Conservation (phyloP, 164 flowering plant genomes). For the Stephania japonica region DNA sequence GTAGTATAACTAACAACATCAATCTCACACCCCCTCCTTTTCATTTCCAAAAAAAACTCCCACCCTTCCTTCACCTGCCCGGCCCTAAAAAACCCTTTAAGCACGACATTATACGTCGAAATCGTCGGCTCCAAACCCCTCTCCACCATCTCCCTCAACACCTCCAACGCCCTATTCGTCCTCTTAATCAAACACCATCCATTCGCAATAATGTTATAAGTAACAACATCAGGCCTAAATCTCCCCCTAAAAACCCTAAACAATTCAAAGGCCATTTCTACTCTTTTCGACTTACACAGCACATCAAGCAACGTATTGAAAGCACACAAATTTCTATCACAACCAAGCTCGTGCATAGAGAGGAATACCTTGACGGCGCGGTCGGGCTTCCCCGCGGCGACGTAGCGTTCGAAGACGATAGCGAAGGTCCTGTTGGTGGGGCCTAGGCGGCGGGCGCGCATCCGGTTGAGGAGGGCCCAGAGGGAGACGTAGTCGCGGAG, state of each 20-base stretch:
- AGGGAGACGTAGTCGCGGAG: slow-evolving; percentile 48
- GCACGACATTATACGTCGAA: slow-evolving; percentile 60
- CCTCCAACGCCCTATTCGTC: slow-evolving; percentile 57
- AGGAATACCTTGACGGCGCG: slow-evolving; percentile 66
- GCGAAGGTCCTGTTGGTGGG: slow-evolving; percentile 69
- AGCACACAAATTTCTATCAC: slow-evolving; percentile 57
- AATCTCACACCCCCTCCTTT: slow-evolving; percentile 58
- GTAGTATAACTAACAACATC: slow-evolving; percentile 91
- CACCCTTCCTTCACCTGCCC: slow-evolving; percentile 70
- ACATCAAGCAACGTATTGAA: slow-evolving; percentile 73
- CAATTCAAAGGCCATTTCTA: slow-evolving; percentile 63
- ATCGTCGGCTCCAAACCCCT: slow-evolving; percentile 55
- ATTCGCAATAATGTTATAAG: slow-evolving; percentile 69
- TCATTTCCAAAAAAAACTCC: slow-evolving; percentile 81
- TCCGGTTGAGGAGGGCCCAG: slow-evolving; percentile 53
- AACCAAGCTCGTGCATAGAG: slow-evolving; percentile 73
- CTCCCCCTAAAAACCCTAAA: slow-evolving; percentile 46
- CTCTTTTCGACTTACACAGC: slow-evolving; percentile 58
- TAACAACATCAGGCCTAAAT: slow-evolving; percentile 62
- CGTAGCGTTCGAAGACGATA: slow-evolving; percentile 61
- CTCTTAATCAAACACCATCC: slow-evolving; percentile 83
- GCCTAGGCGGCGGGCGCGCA: slow-evolving; percentile 47
- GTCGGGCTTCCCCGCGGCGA: slow-evolving; percentile 61
- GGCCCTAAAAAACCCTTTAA: slow-evolving; percentile 75
- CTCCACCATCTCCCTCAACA: slow-evolving; percentile 83